phyloP scores from a whole-genome alignment of 805 yeast genomes.

The Candida suzukii region DNA sequence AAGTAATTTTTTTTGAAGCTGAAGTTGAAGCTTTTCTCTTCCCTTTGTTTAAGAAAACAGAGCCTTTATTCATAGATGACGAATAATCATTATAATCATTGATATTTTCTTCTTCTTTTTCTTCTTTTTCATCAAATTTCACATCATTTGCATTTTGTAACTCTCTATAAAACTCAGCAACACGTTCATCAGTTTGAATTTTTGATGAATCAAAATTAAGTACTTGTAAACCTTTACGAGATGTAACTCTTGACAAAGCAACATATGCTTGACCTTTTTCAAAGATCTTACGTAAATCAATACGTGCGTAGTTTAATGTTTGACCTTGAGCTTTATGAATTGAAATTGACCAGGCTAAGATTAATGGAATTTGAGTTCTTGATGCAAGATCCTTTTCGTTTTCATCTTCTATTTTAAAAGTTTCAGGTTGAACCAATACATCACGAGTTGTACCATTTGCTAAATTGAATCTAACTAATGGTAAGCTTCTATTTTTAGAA shows the following conservation, averaged over 20 bases:
- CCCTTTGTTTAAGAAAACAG: too few species aligned
- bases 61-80: too few species aligned
- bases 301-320: constrained; percentile 67
- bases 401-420: constrained; percentile 76
- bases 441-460: constrained; percentile 68
- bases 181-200: constrained; percentile 67
- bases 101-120: background rate
- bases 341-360: constrained; percentile 94
- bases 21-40: too few species aligned
- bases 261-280: constrained; percentile 96
- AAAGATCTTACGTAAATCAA: constrained; percentile 69
- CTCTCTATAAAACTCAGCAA: constrained; percentile 57
- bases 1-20: too few species aligned
- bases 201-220: constrained; percentile 57
- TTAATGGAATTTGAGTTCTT: constrained; percentile 76
- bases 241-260: constrained; percentile 80
- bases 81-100: too few species aligned
- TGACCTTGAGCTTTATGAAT: constrained; percentile 97
- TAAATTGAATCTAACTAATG: constrained; percentile 69
- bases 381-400: constrained; percentile 59
- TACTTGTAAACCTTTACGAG: constrained; percentile 78
- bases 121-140: background rate
- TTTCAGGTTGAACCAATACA: constrained; percentile 76
- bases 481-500: constrained; percentile 47
- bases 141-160: constrained; percentile 22